Conservation (phyloP, 2,329 filamentous ascomycete species). For the Calonectria leucothoes region DNA sequence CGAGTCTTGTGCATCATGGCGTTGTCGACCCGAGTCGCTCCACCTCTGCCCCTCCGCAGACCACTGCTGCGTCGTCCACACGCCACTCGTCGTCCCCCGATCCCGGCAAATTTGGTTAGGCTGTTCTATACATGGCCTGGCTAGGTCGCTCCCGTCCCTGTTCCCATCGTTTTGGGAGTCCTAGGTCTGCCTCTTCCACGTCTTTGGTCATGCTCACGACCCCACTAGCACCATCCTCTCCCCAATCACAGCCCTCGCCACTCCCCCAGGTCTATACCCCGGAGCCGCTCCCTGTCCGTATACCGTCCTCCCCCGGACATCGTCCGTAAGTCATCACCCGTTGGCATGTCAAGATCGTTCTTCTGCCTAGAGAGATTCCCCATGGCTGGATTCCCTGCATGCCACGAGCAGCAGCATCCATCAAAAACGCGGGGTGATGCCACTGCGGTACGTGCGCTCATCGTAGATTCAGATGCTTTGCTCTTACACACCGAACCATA, state of each 20-base stretch:
- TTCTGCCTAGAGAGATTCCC: conserved; percentile 6
- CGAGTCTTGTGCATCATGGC: conserved; percentile 17
- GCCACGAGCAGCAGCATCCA: conserved; percentile 21
- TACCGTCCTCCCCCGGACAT: conserved; percentile 17
- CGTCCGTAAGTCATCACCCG: conserved; percentile 19
- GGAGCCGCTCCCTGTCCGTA: conserved; percentile 35
- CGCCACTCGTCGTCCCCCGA: conserved; percentile 13
- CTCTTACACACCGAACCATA: background rate
- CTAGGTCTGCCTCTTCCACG: background rate
- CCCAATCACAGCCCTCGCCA: conserved; percentile 12
- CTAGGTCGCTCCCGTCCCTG: conserved; percentile 11
- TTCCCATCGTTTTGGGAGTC: background rate
- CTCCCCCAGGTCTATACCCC: conserved; percentile 18
- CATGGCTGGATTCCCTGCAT: conserved; percentile 26
- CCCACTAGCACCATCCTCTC: conserved; percentile 5
- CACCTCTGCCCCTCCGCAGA: conserved; percentile 21
- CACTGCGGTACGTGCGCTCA: conserved; percentile 27
- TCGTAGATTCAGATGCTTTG: conserved; percentile 26
- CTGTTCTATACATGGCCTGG: conserved; percentile 18
- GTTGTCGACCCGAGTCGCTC: conserved; percentile 19
- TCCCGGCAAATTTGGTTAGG: background rate
- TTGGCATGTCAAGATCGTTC: conserved; percentile 23
- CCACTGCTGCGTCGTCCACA: conserved; percentile 21
- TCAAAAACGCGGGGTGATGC: conserved; percentile 32
- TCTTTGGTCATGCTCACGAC: background rate